phyloP scores from a whole-genome alignment of 768 basidiomycete species.

The Tylopilus sp. region DNA sequence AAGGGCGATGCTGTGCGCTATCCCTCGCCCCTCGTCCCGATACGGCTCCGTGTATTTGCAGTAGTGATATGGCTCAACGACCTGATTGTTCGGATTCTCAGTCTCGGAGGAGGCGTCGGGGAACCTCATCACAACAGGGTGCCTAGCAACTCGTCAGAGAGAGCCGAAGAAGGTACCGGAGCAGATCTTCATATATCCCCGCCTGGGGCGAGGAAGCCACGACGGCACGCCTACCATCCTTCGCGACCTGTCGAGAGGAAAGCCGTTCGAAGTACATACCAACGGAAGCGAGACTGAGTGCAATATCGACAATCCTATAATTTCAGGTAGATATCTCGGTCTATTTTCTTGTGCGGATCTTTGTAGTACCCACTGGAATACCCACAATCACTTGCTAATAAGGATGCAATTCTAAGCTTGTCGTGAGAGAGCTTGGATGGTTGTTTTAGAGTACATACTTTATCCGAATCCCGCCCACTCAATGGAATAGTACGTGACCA shows the following conservation, averaged over 20 bases:
- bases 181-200: slow-evolving; percentile 22
- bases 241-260: slow-evolving; percentile 14
- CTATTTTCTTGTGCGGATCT: slow-evolving; percentile 16
- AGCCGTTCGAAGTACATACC: slow-evolving; percentile 31
- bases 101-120: slow-evolving; percentile 42
- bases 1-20: slow-evolving; percentile 47
- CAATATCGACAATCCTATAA: slow-evolving; percentile 4
- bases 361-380: slow-evolving; percentile 10
- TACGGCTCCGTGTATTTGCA: slow-evolving; percentile 74
- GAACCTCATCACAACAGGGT: slow-evolving; percentile 24
- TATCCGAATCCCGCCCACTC: slow-evolving; percentile 90
- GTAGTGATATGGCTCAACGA: slow-evolving; percentile 76
- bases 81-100: slow-evolving; percentile 57
- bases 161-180: slow-evolving; percentile 57
- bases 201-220: slow-evolving; percentile 7
- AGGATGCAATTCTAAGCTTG: slow-evolving; percentile 1
- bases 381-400: slow-evolving; percentile 10
- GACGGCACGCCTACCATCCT: slow-evolving; percentile 4
- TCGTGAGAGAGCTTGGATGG: background rate
- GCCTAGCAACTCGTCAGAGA: slow-evolving; percentile 52
- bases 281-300: slow-evolving; percentile 48
- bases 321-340: slow-evolving; percentile 5
- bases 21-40: slow-evolving; percentile 76
- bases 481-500: slow-evolving; percentile 73
- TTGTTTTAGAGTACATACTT: background rate